Percentiles rank a stretch among this genome's conserved stretches.
These are phyloP conservation scores for Carex pumila DNA, from an alignment of 176 grass and related monocot species.

Conservation along the genomic window DNA sequence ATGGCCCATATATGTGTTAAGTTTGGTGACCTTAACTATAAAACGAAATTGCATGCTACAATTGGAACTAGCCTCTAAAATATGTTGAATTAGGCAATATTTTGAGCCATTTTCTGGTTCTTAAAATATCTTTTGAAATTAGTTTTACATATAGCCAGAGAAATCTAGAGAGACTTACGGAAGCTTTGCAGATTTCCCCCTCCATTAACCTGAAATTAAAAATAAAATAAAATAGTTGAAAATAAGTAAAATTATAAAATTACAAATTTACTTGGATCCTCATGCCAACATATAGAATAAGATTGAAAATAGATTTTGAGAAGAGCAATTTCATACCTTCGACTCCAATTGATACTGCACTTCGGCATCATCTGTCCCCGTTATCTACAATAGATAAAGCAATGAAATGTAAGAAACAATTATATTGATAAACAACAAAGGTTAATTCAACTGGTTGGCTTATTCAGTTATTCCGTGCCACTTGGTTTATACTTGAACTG, in stretches of 20 bases:
- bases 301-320: background rate
- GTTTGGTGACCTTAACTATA: background rate
- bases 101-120: background rate
- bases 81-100: background rate
- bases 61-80: background rate
- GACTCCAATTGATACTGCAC: slow-evolving; percentile 9
- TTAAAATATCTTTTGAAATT: background rate
- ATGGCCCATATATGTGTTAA: background rate
- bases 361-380: slow-evolving; percentile 1
- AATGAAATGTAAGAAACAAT: background rate
- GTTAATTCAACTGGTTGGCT: too few species aligned
- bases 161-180: slow-evolving; percentile 10
- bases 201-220: background rate
- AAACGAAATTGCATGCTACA: slow-evolving; percentile 1
- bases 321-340: slow-evolving; percentile 3
- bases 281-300: background rate
- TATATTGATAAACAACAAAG: background rate
- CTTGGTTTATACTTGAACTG: background rate
- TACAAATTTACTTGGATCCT: background rate
- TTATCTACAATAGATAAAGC: background rate
- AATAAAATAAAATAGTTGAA: background rate
- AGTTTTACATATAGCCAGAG: background rate
- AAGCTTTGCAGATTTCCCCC: slow-evolving; percentile 11
- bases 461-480: background rate
- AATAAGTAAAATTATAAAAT: background rate